Base-by-base conservation (phyloP, 179 eudicot genomes). In the Spinacia oleracea region DNA sequence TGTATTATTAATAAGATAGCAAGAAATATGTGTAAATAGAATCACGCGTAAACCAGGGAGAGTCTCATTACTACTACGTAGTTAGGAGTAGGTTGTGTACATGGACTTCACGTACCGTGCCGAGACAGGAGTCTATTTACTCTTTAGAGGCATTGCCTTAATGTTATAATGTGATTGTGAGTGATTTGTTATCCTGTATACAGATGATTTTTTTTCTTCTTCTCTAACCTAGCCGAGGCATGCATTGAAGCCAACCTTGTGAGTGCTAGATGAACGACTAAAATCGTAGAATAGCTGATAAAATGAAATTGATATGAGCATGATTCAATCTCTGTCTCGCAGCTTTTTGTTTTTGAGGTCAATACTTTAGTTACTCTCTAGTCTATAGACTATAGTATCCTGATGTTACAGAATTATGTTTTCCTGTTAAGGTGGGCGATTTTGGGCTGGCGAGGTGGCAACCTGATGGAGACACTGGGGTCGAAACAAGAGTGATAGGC, bases 361-460 rank as follows among this genome's bases (percentile, higher is more conserved):
- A 38, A 1, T 62, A 9, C 5, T 46, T n/a, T n/a, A n/a, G n/a
- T n/a, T n/a, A n/a, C n/a, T n/a, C n/a, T n/a, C n/a, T n/a, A n/a
- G n/a, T n/a, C n/a, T n/a, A n/a, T n/a, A n/a, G n/a, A n/a, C 18
- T 45, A 16, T 20, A 4, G 14, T 64, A 55, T 42, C 48, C 76
- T 82, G 66, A 74, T 67, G 20, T 4, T 35, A 16, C 38, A 7
- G 32, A n/a, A 43, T 50, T 64, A 15, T 53, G 51, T 42, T 78
- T 48, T 1, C 34, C 23, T 70, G 56, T 34, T 71, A 21, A 92
- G 97, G 97, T 92, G 40, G 97, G 97, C 50, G 97, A 92, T 81
- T 92, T 92, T 65, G 97, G 97, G 72, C 81, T 92, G 67, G 97
- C 97, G 3, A 92, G 97, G 69, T 92, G 97, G 97, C 97, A 92